These are phyloP conservation scores for Yarrowia galli DNA, from an alignment of 1,139 yeast genomes.

Conservation along the genomic window DNA sequence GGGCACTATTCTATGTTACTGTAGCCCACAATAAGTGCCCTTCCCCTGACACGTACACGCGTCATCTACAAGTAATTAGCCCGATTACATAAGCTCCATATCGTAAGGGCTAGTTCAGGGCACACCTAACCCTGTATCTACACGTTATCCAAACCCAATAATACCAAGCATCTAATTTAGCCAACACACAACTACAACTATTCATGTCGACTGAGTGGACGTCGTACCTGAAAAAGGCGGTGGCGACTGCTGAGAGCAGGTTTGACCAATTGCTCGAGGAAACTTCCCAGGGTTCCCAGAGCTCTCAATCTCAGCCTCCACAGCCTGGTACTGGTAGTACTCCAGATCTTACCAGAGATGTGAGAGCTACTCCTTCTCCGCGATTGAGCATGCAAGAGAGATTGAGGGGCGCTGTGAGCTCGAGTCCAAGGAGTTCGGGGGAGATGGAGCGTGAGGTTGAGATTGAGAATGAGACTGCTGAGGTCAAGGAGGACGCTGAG, in stretches of 20 bases:
- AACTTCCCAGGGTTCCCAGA: conserved; percentile 14
- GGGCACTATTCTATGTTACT: too few relatives aligned
- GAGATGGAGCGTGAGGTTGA: conserved; percentile 22
- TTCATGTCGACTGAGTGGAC: conserved; percentile 32
- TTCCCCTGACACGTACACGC: too few relatives aligned
- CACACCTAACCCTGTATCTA: conserved; percentile 17
- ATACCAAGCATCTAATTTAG: background rate
- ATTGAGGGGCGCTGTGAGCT: conserved; percentile 15
- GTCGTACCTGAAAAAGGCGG: conserved; percentile 36
- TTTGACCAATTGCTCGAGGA: conserved; percentile 35
- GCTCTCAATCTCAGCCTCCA: background rate
- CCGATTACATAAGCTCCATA: background rate
- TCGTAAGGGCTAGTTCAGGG: too few relatives aligned
- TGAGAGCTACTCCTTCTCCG: conserved; percentile 9
- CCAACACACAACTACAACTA: background rate
- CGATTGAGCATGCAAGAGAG: conserved; percentile 29
- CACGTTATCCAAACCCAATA: conserved; percentile 30
- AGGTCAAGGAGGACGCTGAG: background rate
- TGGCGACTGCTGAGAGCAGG: conserved; percentile 28
- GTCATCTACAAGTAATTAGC: too few relatives aligned
- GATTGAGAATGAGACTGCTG: background rate
- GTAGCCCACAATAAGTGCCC: too few relatives aligned
- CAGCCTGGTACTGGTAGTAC: background rate
- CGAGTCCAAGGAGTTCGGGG: conserved; percentile 23
- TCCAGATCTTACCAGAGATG: conserved; percentile 13